Evolutionary conservation across 768 basidiomycete species (phyloP), one percentile per base, ranked within the genome.

Genomic region (Gloeostereum incarnatum): DNA sequence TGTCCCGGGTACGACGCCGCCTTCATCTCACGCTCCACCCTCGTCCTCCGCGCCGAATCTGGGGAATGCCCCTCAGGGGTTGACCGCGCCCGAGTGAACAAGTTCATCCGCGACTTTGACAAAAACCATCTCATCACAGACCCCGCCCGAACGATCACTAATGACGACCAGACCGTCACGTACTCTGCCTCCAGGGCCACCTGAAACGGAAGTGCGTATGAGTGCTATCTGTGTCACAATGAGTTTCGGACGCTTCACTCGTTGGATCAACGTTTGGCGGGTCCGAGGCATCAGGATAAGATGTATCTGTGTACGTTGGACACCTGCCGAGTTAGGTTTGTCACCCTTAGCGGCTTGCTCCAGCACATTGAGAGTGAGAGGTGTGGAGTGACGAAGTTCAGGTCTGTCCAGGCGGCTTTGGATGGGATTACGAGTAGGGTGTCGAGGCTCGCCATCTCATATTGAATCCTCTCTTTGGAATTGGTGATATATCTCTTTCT

Each of bases 301-400:
- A 59, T 68, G 2, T 82, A 77, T 47, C 46, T 65, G 2, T 84
- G 81, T 56, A 77, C 75, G 3, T 51, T 65, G 31, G 43, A 39
- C 5, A 55, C 53, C 8, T 84, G 81, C 47, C 47, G 38, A 2
- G 21, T 35, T 17, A 50, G 54, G 22, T 81, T 78, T 49, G 44
- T 36, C 5, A 67, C 73, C 10, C 62, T 83, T 22, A 81, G 80
- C 39, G 77, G 50, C 3, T 53, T 84, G 38, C 69, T 69, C 32
- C 72, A 76, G 56, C 80, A 84, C 51, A 65, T 83, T 22, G 79
- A 83, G 60, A 77, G 73, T 49, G 73, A 69, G 45, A 55, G 44
- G 19, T 84, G 81, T 51, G 74, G 72, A 0, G 68, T 81, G 16
- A 40, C 52, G 24, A 68, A 55, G 53, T 78, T 77, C 51, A 60